These are phyloP conservation scores for Cytospora schulzeri DNA, from an alignment of 2,329 filamentous ascomycete genomes.

Conservation along the genomic window DNA sequence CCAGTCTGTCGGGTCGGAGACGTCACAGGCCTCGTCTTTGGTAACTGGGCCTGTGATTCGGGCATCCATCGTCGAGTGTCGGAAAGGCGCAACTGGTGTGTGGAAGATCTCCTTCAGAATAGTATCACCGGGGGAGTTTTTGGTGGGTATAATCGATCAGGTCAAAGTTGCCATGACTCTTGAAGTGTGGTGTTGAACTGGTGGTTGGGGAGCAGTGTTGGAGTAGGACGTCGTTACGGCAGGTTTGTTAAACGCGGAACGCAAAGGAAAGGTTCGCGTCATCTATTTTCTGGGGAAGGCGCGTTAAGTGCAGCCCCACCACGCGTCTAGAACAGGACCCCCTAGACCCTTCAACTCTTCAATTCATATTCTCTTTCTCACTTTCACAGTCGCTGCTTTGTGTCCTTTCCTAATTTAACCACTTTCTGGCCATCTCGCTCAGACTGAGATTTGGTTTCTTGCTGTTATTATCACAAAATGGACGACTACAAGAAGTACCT, in stretches of 20 bases:
- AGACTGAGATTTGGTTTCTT: not conserved
- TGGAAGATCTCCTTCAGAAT: not conserved
- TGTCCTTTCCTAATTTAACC: not conserved
- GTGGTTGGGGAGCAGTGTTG: too few relatives aligned
- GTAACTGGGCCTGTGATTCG: constrained; percentile 12
- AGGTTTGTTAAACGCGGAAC: not conserved
- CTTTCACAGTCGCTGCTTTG: not conserved
- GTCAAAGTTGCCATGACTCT: not conserved
- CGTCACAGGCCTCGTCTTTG: constrained; percentile 32
- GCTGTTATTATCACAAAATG: constrained; percentile 40
- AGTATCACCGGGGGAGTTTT: not conserved
- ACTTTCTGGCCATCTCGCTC: not conserved
- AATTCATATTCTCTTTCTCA: not conserved
- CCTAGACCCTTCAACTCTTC: not conserved
- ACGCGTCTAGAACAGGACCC: not conserved
- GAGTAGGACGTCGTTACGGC: not conserved
- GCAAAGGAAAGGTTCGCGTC: constrained; percentile 2
- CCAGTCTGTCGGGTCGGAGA: constrained; percentile 74
- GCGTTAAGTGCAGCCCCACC: constrained; percentile 19
- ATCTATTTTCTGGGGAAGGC: constrained; percentile 15
- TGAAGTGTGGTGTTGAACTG: not conserved
- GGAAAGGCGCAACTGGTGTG: too few relatives aligned
- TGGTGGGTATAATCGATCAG: not conserved
- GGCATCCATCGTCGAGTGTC: constrained; percentile 10
- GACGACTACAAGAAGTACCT: constrained; percentile 72